phyloP scores from a whole-genome alignment of 2,329 filamentous ascomycete genomes.

The Colletotrichum melonis region DNA sequence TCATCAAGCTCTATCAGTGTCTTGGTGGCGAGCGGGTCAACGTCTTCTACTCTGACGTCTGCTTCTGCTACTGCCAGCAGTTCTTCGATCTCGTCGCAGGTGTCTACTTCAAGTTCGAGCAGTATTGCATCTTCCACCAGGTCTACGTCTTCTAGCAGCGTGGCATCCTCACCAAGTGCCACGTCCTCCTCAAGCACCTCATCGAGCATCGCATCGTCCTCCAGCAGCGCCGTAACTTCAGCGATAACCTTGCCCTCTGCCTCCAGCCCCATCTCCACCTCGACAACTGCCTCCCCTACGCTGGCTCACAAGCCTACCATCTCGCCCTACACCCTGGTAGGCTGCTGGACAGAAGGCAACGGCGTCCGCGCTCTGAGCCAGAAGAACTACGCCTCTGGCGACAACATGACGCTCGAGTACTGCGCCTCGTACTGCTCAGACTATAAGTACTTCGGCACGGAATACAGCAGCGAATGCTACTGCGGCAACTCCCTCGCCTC shows the following conservation, averaged over 20 bases:
- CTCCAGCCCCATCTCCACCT: conserved; percentile 27
- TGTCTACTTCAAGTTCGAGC: neutral
- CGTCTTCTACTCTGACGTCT: neutral
- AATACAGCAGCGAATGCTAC: conserved; percentile 54
- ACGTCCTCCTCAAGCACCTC: conserved; percentile 3
- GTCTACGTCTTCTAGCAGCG: neutral
- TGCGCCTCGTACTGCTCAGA: conserved; percentile 48
- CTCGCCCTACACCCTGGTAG: conserved; percentile 47
- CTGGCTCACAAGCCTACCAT: conserved; percentile 45
- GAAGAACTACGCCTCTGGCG: conserved; percentile 37
- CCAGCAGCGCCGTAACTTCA: conserved; percentile 11
- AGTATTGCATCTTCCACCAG: neutral
- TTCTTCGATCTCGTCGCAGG: conserved; percentile 19
- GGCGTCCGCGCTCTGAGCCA: conserved; percentile 48
- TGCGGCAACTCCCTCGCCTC: conserved; percentile 47
- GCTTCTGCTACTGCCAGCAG: neutral
- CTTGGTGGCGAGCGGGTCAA: neutral
- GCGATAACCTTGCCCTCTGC: neutral
- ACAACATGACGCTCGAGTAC: conserved; percentile 47
- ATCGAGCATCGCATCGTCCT: neutral
- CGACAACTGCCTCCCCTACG: conserved; percentile 26
- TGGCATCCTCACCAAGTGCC: neutral
- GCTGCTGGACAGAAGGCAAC: conserved; percentile 54
- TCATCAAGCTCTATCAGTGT: neutral
- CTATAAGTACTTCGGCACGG: conserved; percentile 55